Conservation (phyloP, 2,329 filamentous ascomycete species). For the Trichoderma brevicompactum region DNA sequence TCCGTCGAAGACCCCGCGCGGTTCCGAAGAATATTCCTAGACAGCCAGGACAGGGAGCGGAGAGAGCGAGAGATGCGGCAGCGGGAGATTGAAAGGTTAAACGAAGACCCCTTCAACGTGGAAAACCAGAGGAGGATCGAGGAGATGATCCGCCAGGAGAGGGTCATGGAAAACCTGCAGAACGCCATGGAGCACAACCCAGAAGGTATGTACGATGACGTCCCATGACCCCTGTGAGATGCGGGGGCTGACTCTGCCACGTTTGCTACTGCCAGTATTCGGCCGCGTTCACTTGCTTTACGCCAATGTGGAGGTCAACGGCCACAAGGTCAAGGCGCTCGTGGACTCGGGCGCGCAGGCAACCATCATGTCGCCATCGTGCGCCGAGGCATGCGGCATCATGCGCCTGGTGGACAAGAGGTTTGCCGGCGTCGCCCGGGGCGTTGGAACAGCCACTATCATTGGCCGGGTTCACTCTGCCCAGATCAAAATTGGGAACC, state of each 20-base stretch:
- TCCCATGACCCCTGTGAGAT: slow-evolving; percentile 18
- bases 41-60: slow-evolving; percentile 71
- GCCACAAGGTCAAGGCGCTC: slow-evolving; percentile 88
- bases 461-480: slow-evolving; percentile 94
- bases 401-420: slow-evolving; percentile 94
- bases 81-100: slow-evolving; percentile 80
- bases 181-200: slow-evolving; percentile 97
- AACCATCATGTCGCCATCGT: slow-evolving; percentile 96
- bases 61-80: slow-evolving; percentile 76
- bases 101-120: slow-evolving; percentile 91
- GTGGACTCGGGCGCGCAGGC: slow-evolving; percentile 97
- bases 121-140: slow-evolving; percentile 92
- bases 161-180: slow-evolving; percentile 92
- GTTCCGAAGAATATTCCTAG: slow-evolving; percentile 74
- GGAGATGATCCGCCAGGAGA: slow-evolving; percentile 94
- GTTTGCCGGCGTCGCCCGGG: slow-evolving; percentile 88
- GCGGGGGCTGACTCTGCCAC: slow-evolving; percentile 27
- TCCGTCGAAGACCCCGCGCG: slow-evolving; percentile 74
- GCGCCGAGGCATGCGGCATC: slow-evolving; percentile 89
- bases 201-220: slow-evolving; percentile 66
- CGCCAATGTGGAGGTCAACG: slow-evolving; percentile 93
- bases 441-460: slow-evolving; percentile 92
- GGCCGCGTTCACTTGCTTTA: slow-evolving; percentile 96
- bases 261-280: slow-evolving; percentile 66
- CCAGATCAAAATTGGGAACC: slow-evolving; percentile 87